A percentile compares a stretch with the other conserved stretches of the same genome.
These are phyloP conservation scores for Diospyros kaki DNA, from an alignment of 148 eudicot genomes.

Conservation along the genomic window DNA sequence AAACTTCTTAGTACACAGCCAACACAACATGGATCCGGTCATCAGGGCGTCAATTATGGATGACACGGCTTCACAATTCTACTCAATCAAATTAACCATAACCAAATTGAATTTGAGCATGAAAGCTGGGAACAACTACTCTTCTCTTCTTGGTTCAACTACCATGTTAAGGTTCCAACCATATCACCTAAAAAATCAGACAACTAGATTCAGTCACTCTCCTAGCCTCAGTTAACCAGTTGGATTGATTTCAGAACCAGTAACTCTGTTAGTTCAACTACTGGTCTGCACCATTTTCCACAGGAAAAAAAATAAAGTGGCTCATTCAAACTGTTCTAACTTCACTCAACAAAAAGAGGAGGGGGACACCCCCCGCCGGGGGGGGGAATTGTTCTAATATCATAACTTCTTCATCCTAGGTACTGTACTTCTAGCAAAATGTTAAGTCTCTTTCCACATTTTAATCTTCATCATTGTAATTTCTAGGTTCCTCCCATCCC, in stretches of 20 bases:
- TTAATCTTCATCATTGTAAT: neutral
- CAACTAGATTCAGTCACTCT: too few species aligned
- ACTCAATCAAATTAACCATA: neutral
- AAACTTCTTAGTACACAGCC: neutral
- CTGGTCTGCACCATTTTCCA: neutral
- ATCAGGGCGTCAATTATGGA: neutral
- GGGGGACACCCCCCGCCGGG: too few species aligned
- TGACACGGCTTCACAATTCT: neutral
- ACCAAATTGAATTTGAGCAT: too few species aligned
- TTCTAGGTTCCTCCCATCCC: too few species aligned
- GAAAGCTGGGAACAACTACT: too few species aligned
- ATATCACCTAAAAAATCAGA: too few species aligned
- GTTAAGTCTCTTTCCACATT: neutral
- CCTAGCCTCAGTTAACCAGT: too few species aligned
- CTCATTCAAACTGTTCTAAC: neutral
- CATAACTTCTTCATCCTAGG: neutral
- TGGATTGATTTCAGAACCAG: too few species aligned
- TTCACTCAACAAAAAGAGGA: too few species aligned
- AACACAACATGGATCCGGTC: too few species aligned
- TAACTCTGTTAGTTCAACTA: too few species aligned
- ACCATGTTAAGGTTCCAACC: neutral
- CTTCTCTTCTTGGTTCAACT: conserved; percentile 1
- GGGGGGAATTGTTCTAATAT: too few species aligned
- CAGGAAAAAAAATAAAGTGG: neutral
- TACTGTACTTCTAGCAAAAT: neutral